Conservation (phyloP, 1,284 basidiomycete species). For the Phylloboletellus chloephorus region DNA sequence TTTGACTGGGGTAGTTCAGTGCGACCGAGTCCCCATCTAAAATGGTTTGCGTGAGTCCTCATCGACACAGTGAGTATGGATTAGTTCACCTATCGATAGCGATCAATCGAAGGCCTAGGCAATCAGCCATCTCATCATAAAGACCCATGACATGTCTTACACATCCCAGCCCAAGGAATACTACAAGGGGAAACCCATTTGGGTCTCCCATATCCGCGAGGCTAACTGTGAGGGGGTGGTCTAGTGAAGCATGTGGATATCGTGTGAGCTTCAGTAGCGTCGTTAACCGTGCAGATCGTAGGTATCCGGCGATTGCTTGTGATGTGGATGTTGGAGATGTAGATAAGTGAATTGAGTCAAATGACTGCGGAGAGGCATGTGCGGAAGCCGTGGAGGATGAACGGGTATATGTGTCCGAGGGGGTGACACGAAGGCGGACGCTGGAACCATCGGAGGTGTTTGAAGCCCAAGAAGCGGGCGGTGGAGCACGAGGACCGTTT, state of each 20-base stretch:
- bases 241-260: conserved; percentile 69
- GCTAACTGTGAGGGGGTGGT: conserved; percentile 78
- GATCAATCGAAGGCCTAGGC: conserved; percentile 81
- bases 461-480: conserved; percentile 22
- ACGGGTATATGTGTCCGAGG: conserved; percentile 20
- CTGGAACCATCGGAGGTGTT: conserved; percentile 30
- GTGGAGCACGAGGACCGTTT: conserved; percentile 20
- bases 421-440: conserved; percentile 13
- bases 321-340: conserved; percentile 45
- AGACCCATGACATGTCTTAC: conserved; percentile 92
- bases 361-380: conserved; percentile 40
- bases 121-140: conserved; percentile 93
- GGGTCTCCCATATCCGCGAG: conserved; percentile 86
- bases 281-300: conserved; percentile 81
- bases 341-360: conserved; percentile 42
- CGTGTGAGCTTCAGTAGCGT: conserved; percentile 75
- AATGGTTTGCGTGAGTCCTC: conserved; percentile 13
- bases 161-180: conserved; percentile 91
- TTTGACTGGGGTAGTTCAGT: conserved; percentile 69
- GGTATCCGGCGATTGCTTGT: conserved; percentile 75
- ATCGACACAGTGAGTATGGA: conserved; percentile 1
- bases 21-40: conserved; percentile 88
- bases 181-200: conserved; percentile 78
- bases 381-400: conserved; percentile 43
- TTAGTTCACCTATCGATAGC: conserved; percentile 80